These are phyloP conservation scores for Rhizopus sp. DNA, from an alignment of 371 early-diverging fungal species.

Conservation along the genomic window DNA sequence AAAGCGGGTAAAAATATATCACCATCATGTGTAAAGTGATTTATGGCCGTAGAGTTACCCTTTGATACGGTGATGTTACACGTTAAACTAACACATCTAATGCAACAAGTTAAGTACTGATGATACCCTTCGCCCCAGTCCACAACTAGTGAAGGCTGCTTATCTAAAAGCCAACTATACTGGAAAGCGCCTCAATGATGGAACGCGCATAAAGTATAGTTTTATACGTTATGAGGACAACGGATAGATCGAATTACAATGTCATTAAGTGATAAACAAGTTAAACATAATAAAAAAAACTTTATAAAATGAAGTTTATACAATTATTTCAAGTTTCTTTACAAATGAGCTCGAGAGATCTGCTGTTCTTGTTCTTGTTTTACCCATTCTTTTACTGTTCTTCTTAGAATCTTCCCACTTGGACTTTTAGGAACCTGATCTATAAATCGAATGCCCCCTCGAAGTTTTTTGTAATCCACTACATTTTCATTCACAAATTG, in stretches of 20 bases:
- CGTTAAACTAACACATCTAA: too few species aligned
- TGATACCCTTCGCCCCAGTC: too few species aligned
- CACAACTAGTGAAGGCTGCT: too few species aligned
- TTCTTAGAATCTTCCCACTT: slow-evolving; percentile 79
- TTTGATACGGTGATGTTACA: too few species aligned
- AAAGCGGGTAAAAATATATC: too few species aligned
- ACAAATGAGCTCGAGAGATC: slow-evolving; percentile 19
- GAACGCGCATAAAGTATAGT: neutral
- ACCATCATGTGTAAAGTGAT: too few species aligned
- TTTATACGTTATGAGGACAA: too few species aligned
- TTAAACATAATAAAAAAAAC: neutral
- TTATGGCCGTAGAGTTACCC: too few species aligned
- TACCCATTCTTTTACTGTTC: slow-evolving; percentile 45
- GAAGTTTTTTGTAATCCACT: slow-evolving; percentile 74
- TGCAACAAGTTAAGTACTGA: too few species aligned
- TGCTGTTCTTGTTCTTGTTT: slow-evolving; percentile 40
- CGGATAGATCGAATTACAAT: too few species aligned
- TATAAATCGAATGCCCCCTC: slow-evolving; percentile 77
- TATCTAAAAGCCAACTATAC: neutral
- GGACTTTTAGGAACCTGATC: slow-evolving; percentile 75
- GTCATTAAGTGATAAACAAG: too few species aligned
- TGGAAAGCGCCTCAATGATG: slow-evolving; percentile 2
- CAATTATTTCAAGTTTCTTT: slow-evolving; percentile 3
- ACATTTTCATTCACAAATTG: slow-evolving; percentile 63
- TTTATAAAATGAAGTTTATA: slow-evolving; percentile 5